A percentile compares a stretch with the other conserved stretches of the same genome.
These are phyloP conservation scores for Euclidium syriacum DNA, from an alignment of 345 rosid genomes.

Conservation along the genomic window DNA sequence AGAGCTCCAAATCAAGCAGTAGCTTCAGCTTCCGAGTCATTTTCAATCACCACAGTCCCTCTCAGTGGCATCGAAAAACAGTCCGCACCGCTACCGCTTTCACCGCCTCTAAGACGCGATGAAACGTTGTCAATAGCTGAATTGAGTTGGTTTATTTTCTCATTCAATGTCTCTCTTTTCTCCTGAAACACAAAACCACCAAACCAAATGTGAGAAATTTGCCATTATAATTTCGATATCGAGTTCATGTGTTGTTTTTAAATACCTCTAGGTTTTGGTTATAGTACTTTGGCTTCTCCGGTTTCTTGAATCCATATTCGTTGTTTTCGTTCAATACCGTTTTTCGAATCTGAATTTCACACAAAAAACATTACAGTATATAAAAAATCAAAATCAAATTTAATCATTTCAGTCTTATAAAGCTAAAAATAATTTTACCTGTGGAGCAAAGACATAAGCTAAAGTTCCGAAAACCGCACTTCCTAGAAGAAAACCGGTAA, in stretches of 20 bases:
- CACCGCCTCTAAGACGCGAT: slow-evolving; percentile 54
- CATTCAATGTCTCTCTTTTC: slow-evolving; percentile 64
- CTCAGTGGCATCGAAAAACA: slow-evolving; percentile 8
- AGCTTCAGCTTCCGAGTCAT: slow-evolving; percentile 58
- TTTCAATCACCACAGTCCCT: slow-evolving; percentile 29
- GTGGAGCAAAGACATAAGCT: slow-evolving; percentile 63
- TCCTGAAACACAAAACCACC: slow-evolving; percentile 38
- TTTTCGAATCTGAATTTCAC: slow-evolving; percentile 57
- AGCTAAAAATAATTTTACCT: slow-evolving; percentile 31
- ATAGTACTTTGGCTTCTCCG: slow-evolving; percentile 57
- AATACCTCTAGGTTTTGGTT: slow-evolving; percentile 72
- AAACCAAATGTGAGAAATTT: too few species aligned
- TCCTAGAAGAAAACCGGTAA: slow-evolving; percentile 61
- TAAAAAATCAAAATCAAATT: too few species aligned
- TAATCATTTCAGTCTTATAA: too few species aligned
- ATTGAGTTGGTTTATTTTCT: slow-evolving; percentile 66
- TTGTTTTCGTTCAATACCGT: slow-evolving; percentile 60
- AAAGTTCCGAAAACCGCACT: slow-evolving; percentile 65
- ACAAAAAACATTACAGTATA: background rate
- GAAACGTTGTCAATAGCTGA: slow-evolving; percentile 72
- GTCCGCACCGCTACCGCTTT: slow-evolving; percentile 21
- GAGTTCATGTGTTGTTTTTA: too few species aligned
- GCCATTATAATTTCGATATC: too few species aligned
- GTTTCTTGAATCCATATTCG: slow-evolving; percentile 57
- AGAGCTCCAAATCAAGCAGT: background rate